These are phyloP conservation scores for Boletus tylopilopsis DNA, from an alignment of 768 basidiomycete genomes.

Conservation along the genomic window DNA sequence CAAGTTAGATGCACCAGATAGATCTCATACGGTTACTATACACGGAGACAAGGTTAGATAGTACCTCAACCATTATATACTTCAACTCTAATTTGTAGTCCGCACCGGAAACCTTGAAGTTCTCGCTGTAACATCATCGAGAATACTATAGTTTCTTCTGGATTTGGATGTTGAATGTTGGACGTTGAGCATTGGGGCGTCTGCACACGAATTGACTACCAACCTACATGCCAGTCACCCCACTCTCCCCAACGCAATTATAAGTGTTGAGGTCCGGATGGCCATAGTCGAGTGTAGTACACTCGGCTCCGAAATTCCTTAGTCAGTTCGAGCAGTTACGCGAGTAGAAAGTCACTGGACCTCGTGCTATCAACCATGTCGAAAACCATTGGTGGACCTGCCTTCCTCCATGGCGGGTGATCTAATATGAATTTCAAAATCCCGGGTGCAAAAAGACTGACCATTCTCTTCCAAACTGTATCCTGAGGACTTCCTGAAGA, in stretches of 20 bases:
- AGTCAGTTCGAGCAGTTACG: too few relatives aligned
- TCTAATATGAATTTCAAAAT: not conserved
- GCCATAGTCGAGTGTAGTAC: too few relatives aligned
- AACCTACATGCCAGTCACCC: not conserved
- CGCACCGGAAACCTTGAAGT: constrained; percentile 25
- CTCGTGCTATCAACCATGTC: not conserved
- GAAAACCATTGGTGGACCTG: constrained; percentile 15
- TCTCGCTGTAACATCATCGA: constrained; percentile 26
- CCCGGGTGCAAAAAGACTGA: not conserved
- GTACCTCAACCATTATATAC: constrained; percentile 28
- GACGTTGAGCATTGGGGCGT: constrained; percentile 24
- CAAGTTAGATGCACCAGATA: too few relatives aligned
- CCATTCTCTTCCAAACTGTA: constrained; percentile 12
- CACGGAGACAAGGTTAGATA: constrained; percentile 21
- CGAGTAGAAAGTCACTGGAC: too few relatives aligned
- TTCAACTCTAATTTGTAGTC: constrained; percentile 16
- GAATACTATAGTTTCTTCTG: constrained; percentile 28
- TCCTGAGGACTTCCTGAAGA: too few relatives aligned
- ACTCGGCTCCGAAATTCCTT: too few relatives aligned
- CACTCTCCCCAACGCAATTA: too few relatives aligned
- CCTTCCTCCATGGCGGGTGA: constrained; percentile 5
- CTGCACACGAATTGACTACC: constrained; percentile 6
- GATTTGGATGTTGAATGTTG: too few relatives aligned
- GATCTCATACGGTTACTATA: too few relatives aligned
- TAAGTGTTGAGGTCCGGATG: too few relatives aligned